Base-by-base conservation (phyloP, 148 eudicot species). In the Camellia lanceoleosa region DNA sequence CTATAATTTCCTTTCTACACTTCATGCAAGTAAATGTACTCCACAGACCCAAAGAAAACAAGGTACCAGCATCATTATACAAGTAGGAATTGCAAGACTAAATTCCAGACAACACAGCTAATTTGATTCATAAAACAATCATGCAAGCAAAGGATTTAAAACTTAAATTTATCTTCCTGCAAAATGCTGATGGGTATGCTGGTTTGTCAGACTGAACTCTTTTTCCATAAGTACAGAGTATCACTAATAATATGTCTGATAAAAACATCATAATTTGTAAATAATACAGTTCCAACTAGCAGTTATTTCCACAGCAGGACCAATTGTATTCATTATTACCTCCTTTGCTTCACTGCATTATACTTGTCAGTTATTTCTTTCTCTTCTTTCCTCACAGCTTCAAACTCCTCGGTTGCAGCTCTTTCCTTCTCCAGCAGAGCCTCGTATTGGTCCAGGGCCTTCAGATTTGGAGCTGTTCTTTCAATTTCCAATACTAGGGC, bases 361-460 rank as follows among this genome's bases (percentile, higher is more conserved):
- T 87, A 97, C 71, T 85, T 88, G 75, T 87, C 90, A 79, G 95
- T 86, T 70, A 91, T 85, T 88, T 88, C 92, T 73, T 83, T 91
- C 90, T 94, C 95, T 79, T 89, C 92, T 84, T 88, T 89, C 59
- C 97, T 87, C 63, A 95, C 97, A 77, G 87, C 93, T 82, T 97
- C 98, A 84, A 88, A 92, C 86, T 97, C 97, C 83, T 86, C 89
- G 66, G 81, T 86, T 52, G 89, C 91, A 77, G 78, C 88, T 80
- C 89, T 88, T 80, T 97, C 98, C 89, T 92, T 97, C 88, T 91
- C 95, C 80, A 89, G 83, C 73, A 97, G 83, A 80, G 89, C 95
- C 86, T 92, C 98, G 51, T 94, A 97, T 79, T 97, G 99, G 79
- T 97, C 98, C 77, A 97, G 82, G 79, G 98, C 99, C 88, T 94